Base-by-base conservation (phyloP, 179 eudicot genomes). In the Beta lomatogona region DNA sequence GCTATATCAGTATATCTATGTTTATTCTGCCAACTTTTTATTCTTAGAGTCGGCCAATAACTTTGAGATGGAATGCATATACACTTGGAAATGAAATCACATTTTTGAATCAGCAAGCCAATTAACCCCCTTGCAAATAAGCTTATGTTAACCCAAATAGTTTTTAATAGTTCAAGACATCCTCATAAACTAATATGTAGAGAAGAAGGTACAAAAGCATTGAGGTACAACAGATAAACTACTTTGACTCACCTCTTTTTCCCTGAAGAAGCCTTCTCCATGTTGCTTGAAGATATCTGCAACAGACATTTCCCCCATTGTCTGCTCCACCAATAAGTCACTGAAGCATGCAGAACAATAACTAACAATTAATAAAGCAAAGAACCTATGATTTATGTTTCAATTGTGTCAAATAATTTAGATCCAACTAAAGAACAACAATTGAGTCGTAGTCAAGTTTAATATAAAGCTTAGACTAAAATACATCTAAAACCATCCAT, bases 251-350 rank as follows among this genome's bases (percentile, higher is more conserved):
- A 96, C 98, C 97, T 96, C 98, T 45, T 85, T 90, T 54, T 94
- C 93, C 88, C 99, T 93, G 84, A 96, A 96, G 88, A 88, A 91
- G 82, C 83, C 80, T 82, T 96, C 98, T 36, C 99, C 98, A 72
- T 88, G 77, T 78, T 80, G 81, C 88, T 93, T 88, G 85, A 96
- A 96, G 63, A 96, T 96, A 67, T 96, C 98, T 61, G 97, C 89
- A 73, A 96, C 93, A 67, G 94, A 85, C 73, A 83, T 82, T 72
- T 85, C 95, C 53, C 91, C 96, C 74, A 77, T 91, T 50, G 88
- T 83, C 83, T 93, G 88, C 87, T 94, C 98, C 73, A 94, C 81
- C 83, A 93, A 77, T 14, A 44, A 75, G 71, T 94, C 99, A 87
- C 99, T 96, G 86, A 61, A 84, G 66, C 84, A 86, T 66, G 31